phyloP scores from a whole-genome alignment of 1,284 basidiomycete genomes.

The Sanghuangporus sanghuang region DNA sequence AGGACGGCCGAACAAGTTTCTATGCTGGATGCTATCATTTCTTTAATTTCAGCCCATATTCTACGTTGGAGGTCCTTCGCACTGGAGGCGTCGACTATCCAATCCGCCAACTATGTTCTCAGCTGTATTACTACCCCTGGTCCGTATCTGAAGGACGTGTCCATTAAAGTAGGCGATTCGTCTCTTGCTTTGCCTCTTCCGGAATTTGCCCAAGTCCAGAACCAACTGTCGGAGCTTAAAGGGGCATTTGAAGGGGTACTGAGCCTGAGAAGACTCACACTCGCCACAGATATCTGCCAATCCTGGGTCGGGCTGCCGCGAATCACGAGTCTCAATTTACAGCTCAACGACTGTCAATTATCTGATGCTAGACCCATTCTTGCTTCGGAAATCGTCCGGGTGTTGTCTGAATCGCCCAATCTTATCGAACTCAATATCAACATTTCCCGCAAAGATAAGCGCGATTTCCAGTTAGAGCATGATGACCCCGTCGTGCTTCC shows the following conservation, averaged over 20 bases:
- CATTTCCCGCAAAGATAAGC: slow-evolving; percentile 8
- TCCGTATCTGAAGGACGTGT: slow-evolving; percentile 7
- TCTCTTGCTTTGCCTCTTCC: not conserved
- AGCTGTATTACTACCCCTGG: not conserved
- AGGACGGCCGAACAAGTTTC: slow-evolving; percentile 9
- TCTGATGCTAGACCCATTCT: slow-evolving; percentile 3
- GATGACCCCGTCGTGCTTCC: slow-evolving; percentile 5
- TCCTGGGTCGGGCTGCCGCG: slow-evolving; percentile 12
- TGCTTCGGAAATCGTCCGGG: slow-evolving; percentile 14
- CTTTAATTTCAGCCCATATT: not conserved
- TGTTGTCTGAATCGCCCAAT: slow-evolving; percentile 9
- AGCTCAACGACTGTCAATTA: slow-evolving; percentile 13
- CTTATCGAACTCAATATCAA: slow-evolving; percentile 11
- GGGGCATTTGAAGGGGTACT: slow-evolving; percentile 7
- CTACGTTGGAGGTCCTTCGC: slow-evolving; percentile 11
- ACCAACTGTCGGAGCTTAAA: slow-evolving; percentile 1
- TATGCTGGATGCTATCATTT: slow-evolving; percentile 4
- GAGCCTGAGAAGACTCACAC: slow-evolving; percentile 7
- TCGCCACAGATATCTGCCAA: slow-evolving; percentile 8
- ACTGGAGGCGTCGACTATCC: slow-evolving; percentile 12
- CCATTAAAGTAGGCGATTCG: slow-evolving; percentile 5
- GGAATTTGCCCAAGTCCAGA: slow-evolving; percentile 3
- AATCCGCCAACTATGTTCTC: slow-evolving; percentile 11
- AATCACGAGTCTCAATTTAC: slow-evolving; percentile 12
- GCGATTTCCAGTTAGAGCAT: slow-evolving; percentile 1